Conservation (phyloP, 345 rosid species). For the Aquilaria yunnanensis region DNA sequence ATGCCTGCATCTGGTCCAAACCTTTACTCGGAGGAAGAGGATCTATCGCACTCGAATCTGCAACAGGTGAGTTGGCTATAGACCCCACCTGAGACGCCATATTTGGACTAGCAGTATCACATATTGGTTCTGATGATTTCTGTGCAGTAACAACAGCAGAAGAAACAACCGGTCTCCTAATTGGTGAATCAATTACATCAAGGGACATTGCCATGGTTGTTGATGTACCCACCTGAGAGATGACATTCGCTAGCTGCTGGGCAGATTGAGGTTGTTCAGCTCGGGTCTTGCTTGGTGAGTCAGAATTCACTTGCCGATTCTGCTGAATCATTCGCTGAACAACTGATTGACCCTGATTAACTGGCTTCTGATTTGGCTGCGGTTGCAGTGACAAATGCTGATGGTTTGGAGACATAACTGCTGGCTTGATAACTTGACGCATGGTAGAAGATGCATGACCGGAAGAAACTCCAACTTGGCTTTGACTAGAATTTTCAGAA, state of each 20-base stretch:
- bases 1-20: constrained; percentile 49
- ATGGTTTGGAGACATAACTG: constrained; percentile 28
- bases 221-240: constrained; percentile 30
- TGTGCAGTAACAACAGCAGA: constrained; percentile 25
- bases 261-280: constrained; percentile 45
- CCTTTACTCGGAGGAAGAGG: constrained; percentile 37
- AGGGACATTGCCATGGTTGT: constrained; percentile 31
- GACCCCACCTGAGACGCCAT: constrained; percentile 39
- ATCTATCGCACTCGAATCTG: constrained; percentile 43
- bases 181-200: constrained; percentile 37
- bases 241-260: constrained; percentile 34
- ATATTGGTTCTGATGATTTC: constrained; percentile 51
- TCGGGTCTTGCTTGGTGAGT: constrained; percentile 44
- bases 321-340: constrained; percentile 58
- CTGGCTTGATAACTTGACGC: constrained; percentile 45
- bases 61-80: constrained; percentile 32
- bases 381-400: constrained; percentile 27
- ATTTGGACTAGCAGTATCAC: constrained; percentile 33
- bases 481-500: constrained; percentile 53
- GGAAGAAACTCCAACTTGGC: constrained; percentile 47
- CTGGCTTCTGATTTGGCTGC: constrained; percentile 53
- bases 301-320: constrained; percentile 46
- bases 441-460: constrained; percentile 33
- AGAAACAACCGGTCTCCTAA: constrained; percentile 15
- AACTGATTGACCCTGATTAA: constrained; percentile 43